Evolutionary conservation across 2,329 filamentous ascomycete species (phyloP).

Genomic region (Sphaerulina musiva): DNA sequence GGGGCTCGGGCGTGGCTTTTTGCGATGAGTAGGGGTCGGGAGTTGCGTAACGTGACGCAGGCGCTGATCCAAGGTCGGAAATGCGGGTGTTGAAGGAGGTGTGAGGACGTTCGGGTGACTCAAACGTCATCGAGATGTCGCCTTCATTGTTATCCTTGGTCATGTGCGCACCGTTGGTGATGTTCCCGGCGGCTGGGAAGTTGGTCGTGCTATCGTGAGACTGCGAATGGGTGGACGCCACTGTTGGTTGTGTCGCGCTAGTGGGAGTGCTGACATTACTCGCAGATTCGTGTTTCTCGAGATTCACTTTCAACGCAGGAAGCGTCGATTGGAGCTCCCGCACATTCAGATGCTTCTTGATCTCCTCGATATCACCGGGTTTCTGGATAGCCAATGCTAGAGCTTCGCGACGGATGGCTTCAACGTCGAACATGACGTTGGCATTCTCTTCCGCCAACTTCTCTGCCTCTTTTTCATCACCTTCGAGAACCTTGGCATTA

Average conservation of each 20-base stretch:
- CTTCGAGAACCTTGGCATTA: conserved; percentile 37
- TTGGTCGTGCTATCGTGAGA: conserved; percentile 11
- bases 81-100: conserved; percentile 12
- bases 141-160: conserved; percentile 37
- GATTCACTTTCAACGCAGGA: conserved; percentile 72
- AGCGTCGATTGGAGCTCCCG: conserved; percentile 76
- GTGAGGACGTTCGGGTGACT: conserved; percentile 25
- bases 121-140: conserved; percentile 45
- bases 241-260: conserved; percentile 9
- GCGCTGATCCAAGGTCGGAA: conserved; percentile 10
- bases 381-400: conserved; percentile 71
- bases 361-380: conserved; percentile 64
- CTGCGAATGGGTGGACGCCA: conserved; percentile 5
- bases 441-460: conserved; percentile 28
- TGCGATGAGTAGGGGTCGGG: not conserved
- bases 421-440: conserved; percentile 82
- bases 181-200: not conserved
- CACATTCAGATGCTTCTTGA: conserved; percentile 54
- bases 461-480: conserved; percentile 43
- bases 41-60: conserved; percentile 1
- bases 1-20: conserved; percentile 7
- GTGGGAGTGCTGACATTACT: conserved; percentile 6
- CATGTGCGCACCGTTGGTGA: conserved; percentile 13
- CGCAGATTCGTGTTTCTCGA: conserved; percentile 9
- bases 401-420: conserved; percentile 66